phyloP scores from a whole-genome alignment of 2,329 filamentous ascomycete genomes.

The Alternaria burnsii region DNA sequence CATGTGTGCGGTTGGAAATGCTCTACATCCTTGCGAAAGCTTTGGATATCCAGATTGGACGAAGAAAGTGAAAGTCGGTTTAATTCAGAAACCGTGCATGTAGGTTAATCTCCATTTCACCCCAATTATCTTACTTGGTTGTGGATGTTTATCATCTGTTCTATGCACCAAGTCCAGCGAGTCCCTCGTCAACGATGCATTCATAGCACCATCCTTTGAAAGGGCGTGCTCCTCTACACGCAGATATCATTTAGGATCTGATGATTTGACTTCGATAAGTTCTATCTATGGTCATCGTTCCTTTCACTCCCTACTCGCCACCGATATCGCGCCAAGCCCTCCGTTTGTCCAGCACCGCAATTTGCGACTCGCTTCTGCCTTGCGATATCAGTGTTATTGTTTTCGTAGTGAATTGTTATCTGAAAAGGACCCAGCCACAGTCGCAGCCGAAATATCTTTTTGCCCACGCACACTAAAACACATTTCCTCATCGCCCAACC shows the following conservation, averaged over 20 bases:
- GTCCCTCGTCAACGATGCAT: background rate
- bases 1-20: constrained; percentile 54
- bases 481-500: background rate
- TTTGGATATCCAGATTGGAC: constrained; percentile 48
- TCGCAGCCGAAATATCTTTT: background rate
- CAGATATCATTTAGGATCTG: background rate
- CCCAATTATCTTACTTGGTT: background rate
- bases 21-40: constrained; percentile 58
- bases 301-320: constrained; percentile 2
- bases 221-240: background rate
- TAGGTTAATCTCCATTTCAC: background rate
- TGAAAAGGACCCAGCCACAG: background rate
- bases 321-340: constrained; percentile 8
- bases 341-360: constrained; percentile 3
- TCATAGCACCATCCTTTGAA: background rate
- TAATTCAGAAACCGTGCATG: background rate
- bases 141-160: background rate
- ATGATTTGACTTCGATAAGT: background rate
- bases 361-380: constrained; percentile 4
- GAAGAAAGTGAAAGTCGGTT: background rate
- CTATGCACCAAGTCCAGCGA: background rate
- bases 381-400: background rate
- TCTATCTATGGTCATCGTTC: background rate
- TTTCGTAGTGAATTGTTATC: background rate
- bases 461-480: background rate